A percentile compares a stretch with the other conserved stretches of the same genome.
phyloP scores from a whole-genome alignment of 768 basidiomycete species.

The Zangia roseola region DNA sequence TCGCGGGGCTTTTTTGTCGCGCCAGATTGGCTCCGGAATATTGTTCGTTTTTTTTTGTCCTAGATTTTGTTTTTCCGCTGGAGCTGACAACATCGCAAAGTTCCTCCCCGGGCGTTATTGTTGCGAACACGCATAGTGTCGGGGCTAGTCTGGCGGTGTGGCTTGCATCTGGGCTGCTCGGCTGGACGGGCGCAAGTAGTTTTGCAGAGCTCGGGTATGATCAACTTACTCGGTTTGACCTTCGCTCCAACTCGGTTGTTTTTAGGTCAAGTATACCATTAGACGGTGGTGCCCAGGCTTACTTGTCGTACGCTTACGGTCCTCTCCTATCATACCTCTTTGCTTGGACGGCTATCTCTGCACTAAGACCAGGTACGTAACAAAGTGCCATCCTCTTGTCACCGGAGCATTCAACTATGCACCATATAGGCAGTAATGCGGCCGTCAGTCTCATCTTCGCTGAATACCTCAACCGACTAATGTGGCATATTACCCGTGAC shows the following conservation, averaged over 20 bases:
- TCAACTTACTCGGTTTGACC: neutral
- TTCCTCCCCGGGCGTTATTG: constrained; percentile 89
- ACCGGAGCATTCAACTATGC: constrained; percentile 2
- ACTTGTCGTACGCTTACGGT: constrained; percentile 86
- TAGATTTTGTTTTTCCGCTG: neutral
- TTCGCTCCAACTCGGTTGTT: neutral
- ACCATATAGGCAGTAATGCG: constrained; percentile 60
- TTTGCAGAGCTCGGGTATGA: constrained; percentile 87
- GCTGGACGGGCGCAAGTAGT: constrained; percentile 95
- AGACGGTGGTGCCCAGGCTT: constrained; percentile 66
- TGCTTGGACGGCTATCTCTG: constrained; percentile 92
- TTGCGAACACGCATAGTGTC: constrained; percentile 84
- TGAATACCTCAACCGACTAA: constrained; percentile 89
- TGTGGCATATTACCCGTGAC: constrained; percentile 72
- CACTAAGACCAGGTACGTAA: constrained; percentile 72
- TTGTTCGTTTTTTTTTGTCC: constrained; percentile 84
- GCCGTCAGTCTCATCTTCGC: constrained; percentile 88
- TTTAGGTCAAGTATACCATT: constrained; percentile 34
- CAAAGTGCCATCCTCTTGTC: neutral
- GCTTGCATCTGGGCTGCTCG: constrained; percentile 78
- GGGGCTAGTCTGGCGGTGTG: constrained; percentile 89
- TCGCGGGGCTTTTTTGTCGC: constrained; percentile 1
- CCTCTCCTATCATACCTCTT: constrained; percentile 88
- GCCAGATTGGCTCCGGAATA: constrained; percentile 87
- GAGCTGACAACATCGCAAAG: constrained; percentile 36